Percentiles rank a stretch among this genome's conserved stretches.
phyloP scores from a whole-genome alignment of 768 basidiomycete genomes.

The Melanogaster broomeanus region DNA sequence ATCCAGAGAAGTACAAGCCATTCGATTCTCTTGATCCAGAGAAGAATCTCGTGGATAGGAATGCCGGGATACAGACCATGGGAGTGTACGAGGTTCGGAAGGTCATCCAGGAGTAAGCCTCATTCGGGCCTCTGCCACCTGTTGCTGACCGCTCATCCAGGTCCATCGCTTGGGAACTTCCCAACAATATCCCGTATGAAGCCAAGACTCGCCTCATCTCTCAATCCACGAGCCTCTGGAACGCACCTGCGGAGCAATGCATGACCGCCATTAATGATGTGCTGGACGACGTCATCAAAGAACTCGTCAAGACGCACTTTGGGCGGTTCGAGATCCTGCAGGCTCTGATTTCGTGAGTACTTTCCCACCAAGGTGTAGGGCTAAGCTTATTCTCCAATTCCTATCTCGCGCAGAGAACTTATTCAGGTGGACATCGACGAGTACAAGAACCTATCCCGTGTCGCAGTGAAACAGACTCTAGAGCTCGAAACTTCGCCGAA shows the following conservation, averaged over 20 bases:
- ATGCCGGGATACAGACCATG: constrained; percentile 15
- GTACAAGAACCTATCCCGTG: constrained; percentile 21
- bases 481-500: constrained; percentile 39
- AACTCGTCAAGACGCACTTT: constrained; percentile 37
- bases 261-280: constrained; percentile 34
- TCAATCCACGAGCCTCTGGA: constrained; percentile 39
- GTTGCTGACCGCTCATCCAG: constrained; percentile 22
- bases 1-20: constrained; percentile 3
- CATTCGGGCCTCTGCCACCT: background rate
- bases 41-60: background rate
- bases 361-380: background rate
- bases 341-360: constrained; percentile 36
- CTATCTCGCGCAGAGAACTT: constrained; percentile 21
- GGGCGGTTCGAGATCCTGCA: constrained; percentile 40
- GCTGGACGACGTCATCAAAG: constrained; percentile 30
- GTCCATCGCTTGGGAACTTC: constrained; percentile 44
- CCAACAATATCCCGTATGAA: constrained; percentile 40
- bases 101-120: constrained; percentile 37
- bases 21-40: constrained; percentile 14
- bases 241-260: constrained; percentile 34
- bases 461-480: constrained; percentile 35
- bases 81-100: constrained; percentile 36
- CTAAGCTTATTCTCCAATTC: background rate
- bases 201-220: constrained; percentile 41
- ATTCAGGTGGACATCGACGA: constrained; percentile 31